Percentiles rank a stretch among this genome's conserved stretches.
These are phyloP conservation scores for Salix brachista DNA, from an alignment of 345 rosid genomes.

Conservation along the genomic window DNA sequence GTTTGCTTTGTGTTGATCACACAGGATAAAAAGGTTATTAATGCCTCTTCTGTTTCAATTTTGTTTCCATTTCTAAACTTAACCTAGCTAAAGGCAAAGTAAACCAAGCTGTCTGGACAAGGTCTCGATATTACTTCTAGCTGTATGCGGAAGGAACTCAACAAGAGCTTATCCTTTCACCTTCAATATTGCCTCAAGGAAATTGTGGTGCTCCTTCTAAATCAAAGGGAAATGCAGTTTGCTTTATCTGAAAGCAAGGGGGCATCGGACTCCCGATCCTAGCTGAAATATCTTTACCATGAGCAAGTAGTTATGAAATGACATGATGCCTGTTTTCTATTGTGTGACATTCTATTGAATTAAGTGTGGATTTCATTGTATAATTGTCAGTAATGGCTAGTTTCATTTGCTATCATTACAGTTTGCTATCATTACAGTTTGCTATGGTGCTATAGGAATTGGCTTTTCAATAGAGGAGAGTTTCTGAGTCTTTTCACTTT, in stretches of 20 bases:
- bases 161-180: neutral
- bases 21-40: slow-evolving; percentile 35
- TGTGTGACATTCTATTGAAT: neutral
- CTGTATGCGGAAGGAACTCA: neutral
- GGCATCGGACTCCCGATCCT: neutral
- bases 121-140: neutral
- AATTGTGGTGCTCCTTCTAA: neutral
- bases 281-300: neutral
- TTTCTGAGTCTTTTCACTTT: neutral
- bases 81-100: neutral
- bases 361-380: neutral
- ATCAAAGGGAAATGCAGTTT: neutral
- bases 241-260: neutral
- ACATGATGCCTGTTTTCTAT: neutral
- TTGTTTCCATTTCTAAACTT: neutral
- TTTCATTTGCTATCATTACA: neutral
- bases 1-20: slow-evolving; percentile 34
- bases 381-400: neutral
- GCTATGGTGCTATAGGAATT: neutral
- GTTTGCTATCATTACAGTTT: neutral
- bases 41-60: slow-evolving; percentile 10
- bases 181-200: neutral
- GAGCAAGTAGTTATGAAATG: neutral
- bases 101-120: neutral
- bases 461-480: neutral